These are phyloP conservation scores for Pelargonium cotyledonis DNA, from an alignment of 441 rosid genomes.

Conservation along the genomic window DNA sequence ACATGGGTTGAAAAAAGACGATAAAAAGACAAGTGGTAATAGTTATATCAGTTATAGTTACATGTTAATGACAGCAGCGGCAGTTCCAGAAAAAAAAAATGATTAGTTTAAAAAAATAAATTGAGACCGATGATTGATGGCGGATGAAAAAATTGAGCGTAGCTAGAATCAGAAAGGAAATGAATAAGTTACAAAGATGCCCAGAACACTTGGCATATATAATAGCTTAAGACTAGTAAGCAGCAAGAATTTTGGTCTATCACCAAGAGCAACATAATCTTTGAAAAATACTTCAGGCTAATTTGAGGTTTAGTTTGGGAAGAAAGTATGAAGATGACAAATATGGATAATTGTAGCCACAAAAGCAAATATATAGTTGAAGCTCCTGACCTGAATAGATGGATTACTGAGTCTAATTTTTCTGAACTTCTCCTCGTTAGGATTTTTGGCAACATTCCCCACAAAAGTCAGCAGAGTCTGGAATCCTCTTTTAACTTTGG, in stretches of 20 bases:
- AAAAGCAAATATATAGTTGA: conserved; percentile 1
- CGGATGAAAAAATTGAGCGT: background rate
- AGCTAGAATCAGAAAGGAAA: background rate
- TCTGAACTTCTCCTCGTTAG: conserved; percentile 82
- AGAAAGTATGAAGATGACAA: no score
- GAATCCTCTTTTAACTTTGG: conserved; percentile 87
- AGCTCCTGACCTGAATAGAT: conserved; percentile 66
- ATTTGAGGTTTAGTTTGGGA: no score
- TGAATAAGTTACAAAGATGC: no score
- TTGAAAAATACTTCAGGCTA: background rate
- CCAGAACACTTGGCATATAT: background rate
- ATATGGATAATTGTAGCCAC: background rate
- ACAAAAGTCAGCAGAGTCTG: conserved; percentile 84
- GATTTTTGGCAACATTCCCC: conserved; percentile 85
- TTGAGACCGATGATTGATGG: background rate
- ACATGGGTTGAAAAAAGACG: background rate
- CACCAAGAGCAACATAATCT: background rate
- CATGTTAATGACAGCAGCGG: background rate
- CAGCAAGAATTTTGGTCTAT: background rate
- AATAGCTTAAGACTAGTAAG: background rate
- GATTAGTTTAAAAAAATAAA: no score
- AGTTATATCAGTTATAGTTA: background rate
- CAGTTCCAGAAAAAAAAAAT: background rate
- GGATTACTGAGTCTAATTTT: conserved; percentile 83
- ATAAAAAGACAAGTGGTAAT: background rate